These are phyloP conservation scores for Ophiostoma triangulosporum DNA, from an alignment of 2,329 filamentous ascomycete species.

Conservation along the genomic window DNA sequence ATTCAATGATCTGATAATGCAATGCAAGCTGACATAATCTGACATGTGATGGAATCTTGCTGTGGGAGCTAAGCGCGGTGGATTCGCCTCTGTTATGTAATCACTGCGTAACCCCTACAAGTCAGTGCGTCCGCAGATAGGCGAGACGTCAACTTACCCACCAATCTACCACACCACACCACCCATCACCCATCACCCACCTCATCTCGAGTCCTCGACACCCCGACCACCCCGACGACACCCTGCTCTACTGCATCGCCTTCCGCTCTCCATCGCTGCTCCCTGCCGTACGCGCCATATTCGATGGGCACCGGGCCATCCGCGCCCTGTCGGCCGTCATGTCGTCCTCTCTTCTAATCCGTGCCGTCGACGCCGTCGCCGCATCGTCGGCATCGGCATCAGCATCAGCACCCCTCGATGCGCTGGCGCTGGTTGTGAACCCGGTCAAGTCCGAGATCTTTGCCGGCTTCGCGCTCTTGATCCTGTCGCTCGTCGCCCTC, in stretches of 20 bases:
- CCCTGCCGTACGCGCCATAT: background rate
- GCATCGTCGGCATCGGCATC: background rate
- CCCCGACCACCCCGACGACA: background rate
- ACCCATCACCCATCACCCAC: too few species aligned
- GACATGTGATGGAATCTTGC: too few species aligned
- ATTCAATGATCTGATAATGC: too few species aligned
- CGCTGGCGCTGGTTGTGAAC: constrained; percentile 1
- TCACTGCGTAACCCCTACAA: too few species aligned
- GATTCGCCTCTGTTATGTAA: too few species aligned
- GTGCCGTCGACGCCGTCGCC: constrained; percentile 1
- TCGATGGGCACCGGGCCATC: constrained; percentile 8
- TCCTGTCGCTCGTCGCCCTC: constrained; percentile 64
- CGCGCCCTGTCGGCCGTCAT: constrained; percentile 7
- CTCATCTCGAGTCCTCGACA: too few species aligned
- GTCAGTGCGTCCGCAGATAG: too few species aligned
- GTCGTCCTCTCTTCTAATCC: constrained; percentile 5
- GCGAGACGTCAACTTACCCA: too few species aligned
- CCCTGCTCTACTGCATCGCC: background rate
- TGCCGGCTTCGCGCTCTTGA: constrained; percentile 54
- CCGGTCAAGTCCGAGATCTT: constrained; percentile 72
- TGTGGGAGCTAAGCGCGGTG: too few species aligned
- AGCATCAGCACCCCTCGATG: background rate
- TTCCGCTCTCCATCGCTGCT: background rate
- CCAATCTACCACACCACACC: too few species aligned
- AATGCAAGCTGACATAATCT: too few species aligned